Conservation (phyloP, 768 basidiomycete species). For the Dioszegia aurantiaca region DNA sequence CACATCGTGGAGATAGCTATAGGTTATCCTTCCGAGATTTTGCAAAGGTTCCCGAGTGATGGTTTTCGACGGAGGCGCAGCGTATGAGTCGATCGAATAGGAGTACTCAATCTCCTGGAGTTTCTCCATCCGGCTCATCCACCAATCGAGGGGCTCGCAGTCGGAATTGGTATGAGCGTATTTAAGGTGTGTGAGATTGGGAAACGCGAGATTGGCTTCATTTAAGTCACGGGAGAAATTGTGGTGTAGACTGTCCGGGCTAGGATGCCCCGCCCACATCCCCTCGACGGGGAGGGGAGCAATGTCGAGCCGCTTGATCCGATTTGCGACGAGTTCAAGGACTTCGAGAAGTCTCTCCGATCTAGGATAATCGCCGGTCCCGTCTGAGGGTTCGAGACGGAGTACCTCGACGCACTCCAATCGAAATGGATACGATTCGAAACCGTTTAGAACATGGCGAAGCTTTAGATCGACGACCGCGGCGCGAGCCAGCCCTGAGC, state of each 20-base stretch:
- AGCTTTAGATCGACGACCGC: background rate
- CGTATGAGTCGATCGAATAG: background rate
- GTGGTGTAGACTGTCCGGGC: background rate
- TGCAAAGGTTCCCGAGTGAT: background rate
- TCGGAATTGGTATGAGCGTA: background rate
- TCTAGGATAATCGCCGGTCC: background rate
- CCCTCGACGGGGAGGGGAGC: background rate
- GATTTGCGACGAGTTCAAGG: background rate
- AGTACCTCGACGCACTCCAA: constrained; percentile 5
- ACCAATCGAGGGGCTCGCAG: background rate
- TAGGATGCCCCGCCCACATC: background rate
- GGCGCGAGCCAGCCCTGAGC: background rate
- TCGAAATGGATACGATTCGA: constrained; percentile 13
- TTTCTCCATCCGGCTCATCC: background rate
- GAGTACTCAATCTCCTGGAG: background rate
- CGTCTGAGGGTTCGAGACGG: constrained; percentile 13
- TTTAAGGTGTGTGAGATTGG: constrained; percentile 1
- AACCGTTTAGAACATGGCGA: background rate
- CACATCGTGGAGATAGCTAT: background rate
- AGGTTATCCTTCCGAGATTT: constrained; percentile 3
- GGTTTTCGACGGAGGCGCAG: background rate
- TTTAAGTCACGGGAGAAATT: background rate
- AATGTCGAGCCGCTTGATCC: constrained; percentile 4
- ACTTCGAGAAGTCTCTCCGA: background rate
- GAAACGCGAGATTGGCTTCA: background rate